Evolutionary conservation across 345 rosid genomes (phyloP).

Genomic region (Dipteronia dyeriana): DNA sequence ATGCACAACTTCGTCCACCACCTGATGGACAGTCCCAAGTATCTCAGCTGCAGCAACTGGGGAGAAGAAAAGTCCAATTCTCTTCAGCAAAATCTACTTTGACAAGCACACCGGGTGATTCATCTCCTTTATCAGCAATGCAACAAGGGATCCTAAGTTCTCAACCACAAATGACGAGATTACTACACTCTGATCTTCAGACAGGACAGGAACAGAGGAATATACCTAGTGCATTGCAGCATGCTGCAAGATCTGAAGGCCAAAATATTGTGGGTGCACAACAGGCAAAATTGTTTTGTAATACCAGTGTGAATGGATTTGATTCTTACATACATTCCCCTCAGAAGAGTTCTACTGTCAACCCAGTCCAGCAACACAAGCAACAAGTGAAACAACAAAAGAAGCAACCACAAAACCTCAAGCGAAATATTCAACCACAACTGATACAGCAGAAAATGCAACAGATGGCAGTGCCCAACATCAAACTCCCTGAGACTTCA

Average conservation of each 20-base stretch:
- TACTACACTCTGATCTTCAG: not conserved
- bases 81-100: constrained; percentile 3
- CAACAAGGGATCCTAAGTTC: constrained; percentile 15
- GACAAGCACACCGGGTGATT: constrained; percentile 9
- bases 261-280: constrained; percentile 1
- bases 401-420: not conserved
- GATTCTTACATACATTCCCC: too few species aligned
- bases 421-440: not conserved
- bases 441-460: constrained; percentile 11
- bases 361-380: not conserved
- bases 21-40: constrained; percentile 11
- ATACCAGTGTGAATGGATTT: not conserved
- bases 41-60: constrained; percentile 6
- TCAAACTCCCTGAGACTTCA: too few species aligned
- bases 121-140: constrained; percentile 15
- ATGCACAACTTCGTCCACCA: not conserved
- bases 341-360: not conserved
- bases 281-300: not conserved
- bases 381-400: not conserved
- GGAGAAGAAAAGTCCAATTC: not conserved
- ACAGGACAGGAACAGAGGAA: constrained; percentile 9
- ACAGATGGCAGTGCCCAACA: not conserved
- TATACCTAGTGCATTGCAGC: not conserved
- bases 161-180: constrained; percentile 7
- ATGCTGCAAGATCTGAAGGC: constrained; percentile 1